These are phyloP conservation scores for Phialemoniopsis sp. DNA, from an alignment of 2,329 filamentous ascomycete genomes.

Conservation along the genomic window DNA sequence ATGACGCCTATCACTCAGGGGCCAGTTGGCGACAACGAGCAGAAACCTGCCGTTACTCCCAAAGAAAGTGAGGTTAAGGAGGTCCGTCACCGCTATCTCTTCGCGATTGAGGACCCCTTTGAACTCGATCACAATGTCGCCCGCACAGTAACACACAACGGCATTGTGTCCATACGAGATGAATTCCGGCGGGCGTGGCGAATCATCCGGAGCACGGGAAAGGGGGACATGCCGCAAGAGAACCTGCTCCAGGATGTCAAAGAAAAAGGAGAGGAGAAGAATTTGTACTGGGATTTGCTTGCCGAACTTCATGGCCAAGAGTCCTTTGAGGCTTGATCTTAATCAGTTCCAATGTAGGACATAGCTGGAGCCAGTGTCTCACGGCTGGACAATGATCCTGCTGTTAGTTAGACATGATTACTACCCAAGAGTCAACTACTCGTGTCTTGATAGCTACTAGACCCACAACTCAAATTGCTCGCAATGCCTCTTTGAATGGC, in stretches of 20 bases:
- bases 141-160: slow-evolving; percentile 77
- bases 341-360: no score
- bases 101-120: slow-evolving; percentile 91
- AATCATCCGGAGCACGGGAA: slow-evolving; percentile 56
- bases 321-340: neutral
- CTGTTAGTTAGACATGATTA: no score
- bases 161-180: slow-evolving; percentile 76
- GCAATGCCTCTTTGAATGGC: no score
- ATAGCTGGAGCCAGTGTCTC: no score
- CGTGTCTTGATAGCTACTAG: no score
- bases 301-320: slow-evolving; percentile 31
- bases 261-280: slow-evolving; percentile 24
- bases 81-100: slow-evolving; percentile 74
- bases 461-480: no score
- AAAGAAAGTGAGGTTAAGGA: slow-evolving; percentile 53
- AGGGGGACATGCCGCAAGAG: slow-evolving; percentile 27
- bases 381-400: no score
- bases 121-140: slow-evolving; percentile 86
- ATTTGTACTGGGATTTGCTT: slow-evolving; percentile 30
- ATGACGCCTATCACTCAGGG: no score
- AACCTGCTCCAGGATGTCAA: slow-evolving; percentile 49
- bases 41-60: slow-evolving; percentile 7
- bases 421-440: no score
- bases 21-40: slow-evolving; percentile 1
- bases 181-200: slow-evolving; percentile 79